Conservation (phyloP, 2,329 filamentous ascomycete genomes). For the Diaporthe ilicicola region DNA sequence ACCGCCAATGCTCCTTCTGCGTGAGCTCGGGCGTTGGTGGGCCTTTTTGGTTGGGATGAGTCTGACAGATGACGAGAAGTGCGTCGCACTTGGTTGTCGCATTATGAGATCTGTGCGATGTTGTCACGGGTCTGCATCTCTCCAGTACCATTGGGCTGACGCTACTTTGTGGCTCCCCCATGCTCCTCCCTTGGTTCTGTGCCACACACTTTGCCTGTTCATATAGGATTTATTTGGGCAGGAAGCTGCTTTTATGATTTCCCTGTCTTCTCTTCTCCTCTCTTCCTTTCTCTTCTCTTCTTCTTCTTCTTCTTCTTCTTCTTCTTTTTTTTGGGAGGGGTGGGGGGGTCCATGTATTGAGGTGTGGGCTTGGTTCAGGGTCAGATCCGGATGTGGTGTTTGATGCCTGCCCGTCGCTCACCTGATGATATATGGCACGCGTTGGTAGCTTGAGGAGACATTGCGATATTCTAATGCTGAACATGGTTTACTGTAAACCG, state of each 20-base stretch:
- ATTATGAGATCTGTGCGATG: not conserved
- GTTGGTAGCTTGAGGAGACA: not conserved
- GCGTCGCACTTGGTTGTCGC: not conserved
- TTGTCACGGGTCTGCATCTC: not conserved
- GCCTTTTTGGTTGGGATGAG: not conserved
- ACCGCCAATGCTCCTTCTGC: slow-evolving; percentile 32
- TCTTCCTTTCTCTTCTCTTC: not conserved
- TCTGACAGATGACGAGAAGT: not conserved
- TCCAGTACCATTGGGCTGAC: not conserved
- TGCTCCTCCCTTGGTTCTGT: not conserved
- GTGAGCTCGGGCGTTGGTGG: not conserved
- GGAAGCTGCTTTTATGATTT: not conserved
- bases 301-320: not conserved
- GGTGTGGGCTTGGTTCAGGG: not conserved
- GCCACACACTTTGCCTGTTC: not conserved
- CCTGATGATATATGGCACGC: not conserved
- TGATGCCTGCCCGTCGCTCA: not conserved
- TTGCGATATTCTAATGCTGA: not conserved
- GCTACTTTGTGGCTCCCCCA: not conserved
- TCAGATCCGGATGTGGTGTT: not conserved
- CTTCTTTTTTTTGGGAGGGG: not conserved
- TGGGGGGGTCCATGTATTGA: not conserved
- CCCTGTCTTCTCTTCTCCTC: no score
- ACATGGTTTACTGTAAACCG: not conserved
- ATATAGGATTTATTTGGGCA: not conserved